Evolutionary conservation across 192 early-diverging fungal species (phyloP).

Genomic region (Radiomyces spectabilis): DNA sequence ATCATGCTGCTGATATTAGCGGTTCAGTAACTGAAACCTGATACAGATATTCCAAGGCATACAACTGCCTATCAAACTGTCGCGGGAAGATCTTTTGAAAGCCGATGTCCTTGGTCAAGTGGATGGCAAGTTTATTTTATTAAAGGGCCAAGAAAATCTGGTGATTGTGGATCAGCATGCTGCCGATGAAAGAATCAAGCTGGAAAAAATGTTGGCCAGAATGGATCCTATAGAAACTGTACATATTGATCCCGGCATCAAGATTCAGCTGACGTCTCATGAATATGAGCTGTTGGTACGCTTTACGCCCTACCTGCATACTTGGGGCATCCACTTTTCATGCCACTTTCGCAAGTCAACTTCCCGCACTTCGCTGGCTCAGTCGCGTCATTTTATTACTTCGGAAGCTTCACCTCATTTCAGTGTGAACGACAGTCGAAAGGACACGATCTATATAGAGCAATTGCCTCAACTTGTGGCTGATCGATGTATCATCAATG

Average conservation of each 20-base stretch:
- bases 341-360: not conserved
- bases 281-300: constrained; percentile 33
- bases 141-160: constrained; percentile 10
- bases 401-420: constrained; percentile 5
- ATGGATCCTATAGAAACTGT: constrained; percentile 11
- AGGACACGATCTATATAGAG: constrained; percentile 15
- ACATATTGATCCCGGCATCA: not conserved
- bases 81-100: constrained; percentile 19
- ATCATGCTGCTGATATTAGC: no score
- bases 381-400: constrained; percentile 10
- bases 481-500: constrained; percentile 53
- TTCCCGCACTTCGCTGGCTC: not conserved
- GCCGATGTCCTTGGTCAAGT: constrained; percentile 53
- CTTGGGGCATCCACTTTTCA: not conserved
- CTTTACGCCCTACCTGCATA: constrained; percentile 7
- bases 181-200: constrained; percentile 63
- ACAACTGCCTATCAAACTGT: constrained; percentile 2
- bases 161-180: constrained; percentile 76
- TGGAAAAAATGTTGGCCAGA: constrained; percentile 47
- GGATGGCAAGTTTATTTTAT: constrained; percentile 59
- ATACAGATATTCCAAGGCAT: not conserved
- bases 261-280: constrained; percentile 25
- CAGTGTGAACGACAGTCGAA: not conserved
- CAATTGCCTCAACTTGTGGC: constrained; percentile 49
- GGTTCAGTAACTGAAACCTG: not conserved